Evolutionary conservation across 202 grass and related monocot genomes (phyloP).

Genomic region (Setaria italica): DNA sequence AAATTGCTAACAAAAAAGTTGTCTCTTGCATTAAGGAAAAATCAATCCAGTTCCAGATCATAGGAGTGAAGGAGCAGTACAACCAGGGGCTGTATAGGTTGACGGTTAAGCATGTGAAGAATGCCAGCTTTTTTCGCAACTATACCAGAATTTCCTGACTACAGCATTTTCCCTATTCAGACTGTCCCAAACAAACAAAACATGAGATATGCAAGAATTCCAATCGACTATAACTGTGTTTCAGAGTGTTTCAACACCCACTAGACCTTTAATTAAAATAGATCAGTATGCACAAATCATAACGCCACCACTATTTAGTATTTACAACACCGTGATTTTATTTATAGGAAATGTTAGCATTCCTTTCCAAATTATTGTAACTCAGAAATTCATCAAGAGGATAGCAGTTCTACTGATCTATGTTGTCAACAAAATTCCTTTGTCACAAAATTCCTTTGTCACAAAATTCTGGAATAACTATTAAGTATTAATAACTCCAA

Average conservation of each 20-base stretch:
- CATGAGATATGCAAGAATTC: neutral
- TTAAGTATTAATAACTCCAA: neutral
- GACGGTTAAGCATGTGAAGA: neutral
- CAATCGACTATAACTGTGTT: neutral
- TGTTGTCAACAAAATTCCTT: constrained; percentile 4
- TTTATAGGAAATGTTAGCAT: constrained; percentile 1
- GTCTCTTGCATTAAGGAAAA: neutral
- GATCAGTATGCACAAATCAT: neutral
- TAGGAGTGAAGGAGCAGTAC: neutral
- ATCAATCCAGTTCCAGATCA: neutral
- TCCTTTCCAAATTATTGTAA: neutral
- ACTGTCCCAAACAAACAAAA: neutral
- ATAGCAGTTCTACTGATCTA: neutral
- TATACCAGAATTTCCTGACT: neutral
- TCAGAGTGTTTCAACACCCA: neutral
- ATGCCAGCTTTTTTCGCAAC: neutral
- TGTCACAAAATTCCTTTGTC: constrained; percentile 5
- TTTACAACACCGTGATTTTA: neutral
- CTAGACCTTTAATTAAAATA: neutral
- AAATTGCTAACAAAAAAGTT: neutral
- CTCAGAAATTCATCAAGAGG: constrained; percentile 4
- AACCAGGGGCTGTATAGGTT: neutral
- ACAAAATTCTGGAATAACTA: neutral
- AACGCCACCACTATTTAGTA: neutral
- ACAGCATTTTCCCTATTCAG: neutral